Conservation (phyloP, 345 rosid species). For the Lumnitzera littorea region DNA sequence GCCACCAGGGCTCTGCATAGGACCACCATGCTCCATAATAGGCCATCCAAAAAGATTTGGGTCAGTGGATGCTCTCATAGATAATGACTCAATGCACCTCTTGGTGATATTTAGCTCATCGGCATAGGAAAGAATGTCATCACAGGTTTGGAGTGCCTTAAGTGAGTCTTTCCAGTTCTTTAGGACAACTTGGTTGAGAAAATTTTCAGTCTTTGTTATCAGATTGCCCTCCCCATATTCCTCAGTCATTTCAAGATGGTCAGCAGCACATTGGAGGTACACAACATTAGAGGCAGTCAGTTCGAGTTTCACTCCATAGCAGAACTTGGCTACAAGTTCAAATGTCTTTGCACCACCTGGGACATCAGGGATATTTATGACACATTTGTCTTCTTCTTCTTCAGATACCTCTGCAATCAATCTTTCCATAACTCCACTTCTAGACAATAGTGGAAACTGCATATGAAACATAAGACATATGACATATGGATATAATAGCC, state of each 20-base stretch:
- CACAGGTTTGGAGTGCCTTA: conserved; percentile 76
- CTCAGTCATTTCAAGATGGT: conserved; percentile 86
- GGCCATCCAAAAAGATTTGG: conserved; percentile 97
- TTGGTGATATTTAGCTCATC: conserved; percentile 67
- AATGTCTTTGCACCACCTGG: conserved; percentile 93
- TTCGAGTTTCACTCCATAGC: conserved; percentile 97
- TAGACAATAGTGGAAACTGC: conserved; percentile 95
- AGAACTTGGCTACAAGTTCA: conserved; percentile 92
- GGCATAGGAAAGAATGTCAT: conserved; percentile 55
- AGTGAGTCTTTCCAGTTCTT: conserved; percentile 88
- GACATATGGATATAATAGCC: no score
- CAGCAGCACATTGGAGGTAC: conserved; percentile 77
- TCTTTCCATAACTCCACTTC: conserved; percentile 92
- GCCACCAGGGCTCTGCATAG: conserved; percentile 97
- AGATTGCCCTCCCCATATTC: conserved; percentile 94
- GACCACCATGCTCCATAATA: conserved; percentile 80
- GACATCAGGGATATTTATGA: conserved; percentile 45
- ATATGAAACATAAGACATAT: background rate
- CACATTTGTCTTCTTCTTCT: conserved; percentile 63
- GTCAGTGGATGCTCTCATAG: conserved; percentile 68
- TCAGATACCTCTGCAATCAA: conserved; percentile 70
- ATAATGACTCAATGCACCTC: conserved; percentile 73
- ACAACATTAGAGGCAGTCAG: conserved; percentile 86
- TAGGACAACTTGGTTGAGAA: conserved; percentile 79
- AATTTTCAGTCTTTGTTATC: conserved; percentile 63